A percentile compares a stretch with the other conserved stretches of the same genome.
Evolutionary conservation across 805 yeast species (phyloP).

Genomic region (Yamadazyma olivae): DNA sequence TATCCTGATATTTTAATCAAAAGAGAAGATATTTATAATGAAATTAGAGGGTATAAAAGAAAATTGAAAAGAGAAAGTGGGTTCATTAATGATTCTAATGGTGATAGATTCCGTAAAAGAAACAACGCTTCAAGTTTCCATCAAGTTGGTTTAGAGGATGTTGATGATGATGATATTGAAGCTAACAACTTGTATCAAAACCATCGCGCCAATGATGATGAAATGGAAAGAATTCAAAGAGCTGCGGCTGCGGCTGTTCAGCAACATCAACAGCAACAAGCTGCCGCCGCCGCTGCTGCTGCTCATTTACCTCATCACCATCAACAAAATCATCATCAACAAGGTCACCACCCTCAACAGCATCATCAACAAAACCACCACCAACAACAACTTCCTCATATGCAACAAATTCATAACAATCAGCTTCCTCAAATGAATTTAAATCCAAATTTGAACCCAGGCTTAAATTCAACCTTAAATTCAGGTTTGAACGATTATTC

Average conservation of each 20-base stretch:
- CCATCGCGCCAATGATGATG: constrained; percentile 15
- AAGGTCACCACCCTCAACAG: constrained; percentile 15
- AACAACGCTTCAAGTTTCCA: constrained; percentile 23
- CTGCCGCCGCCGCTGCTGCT: constrained; percentile 24
- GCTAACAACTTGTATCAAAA: constrained; percentile 13
- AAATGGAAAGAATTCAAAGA: constrained; percentile 13
- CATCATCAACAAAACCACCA: constrained; percentile 17
- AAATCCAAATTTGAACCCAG: constrained; percentile 1
- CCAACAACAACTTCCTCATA: constrained; percentile 17
- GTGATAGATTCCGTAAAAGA: constrained; percentile 19
- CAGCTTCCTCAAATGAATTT: constrained; percentile 4
- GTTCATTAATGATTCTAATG: constrained; percentile 14
- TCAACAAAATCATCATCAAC: constrained; percentile 23
- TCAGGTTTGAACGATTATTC: constrained; percentile 2
- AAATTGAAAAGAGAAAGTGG: constrained; percentile 42
- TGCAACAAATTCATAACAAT: background rate
- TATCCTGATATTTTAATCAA: constrained; percentile 53
- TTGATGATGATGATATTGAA: constrained; percentile 16
- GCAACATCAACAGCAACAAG: constrained; percentile 24
- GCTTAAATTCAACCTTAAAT: background rate
- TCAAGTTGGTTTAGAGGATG: constrained; percentile 19
- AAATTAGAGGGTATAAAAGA: constrained; percentile 53
- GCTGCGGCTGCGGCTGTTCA: constrained; percentile 25
- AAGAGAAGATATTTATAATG: constrained; percentile 57
- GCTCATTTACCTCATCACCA: constrained; percentile 23